These are phyloP conservation scores for Apiotrichum sp. DNA, from an alignment of 1,284 basidiomycete genomes.

Conservation along the genomic window DNA sequence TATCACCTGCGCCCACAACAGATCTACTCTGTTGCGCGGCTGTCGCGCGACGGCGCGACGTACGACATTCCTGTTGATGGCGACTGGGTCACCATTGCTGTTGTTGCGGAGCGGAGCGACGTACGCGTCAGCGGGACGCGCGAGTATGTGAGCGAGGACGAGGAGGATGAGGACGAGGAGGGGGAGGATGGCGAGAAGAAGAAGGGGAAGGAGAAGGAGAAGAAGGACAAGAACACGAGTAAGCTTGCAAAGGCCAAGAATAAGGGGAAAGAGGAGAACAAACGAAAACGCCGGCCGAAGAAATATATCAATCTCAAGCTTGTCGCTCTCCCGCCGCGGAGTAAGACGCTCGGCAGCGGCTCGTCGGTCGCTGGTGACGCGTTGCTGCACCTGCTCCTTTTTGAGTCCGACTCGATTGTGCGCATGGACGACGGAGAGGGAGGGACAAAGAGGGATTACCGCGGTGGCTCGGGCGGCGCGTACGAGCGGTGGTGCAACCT, in stretches of 20 bases:
- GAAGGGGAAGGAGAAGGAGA: conserved; percentile 8
- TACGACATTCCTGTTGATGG: conserved; percentile 86
- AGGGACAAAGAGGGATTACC: conserved; percentile 55
- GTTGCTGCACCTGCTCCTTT: conserved; percentile 71
- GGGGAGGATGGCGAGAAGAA: conserved; percentile 3
- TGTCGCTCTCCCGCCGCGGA: conserved; percentile 54
- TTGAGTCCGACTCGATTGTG: conserved; percentile 68
- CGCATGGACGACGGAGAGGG: conserved; percentile 49
- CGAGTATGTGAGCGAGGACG: conserved; percentile 15
- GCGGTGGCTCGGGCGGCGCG: conserved; percentile 83
- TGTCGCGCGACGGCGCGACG: conserved; percentile 67
- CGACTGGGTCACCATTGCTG: conserved; percentile 86
- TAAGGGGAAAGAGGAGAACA: conserved; percentile 11
- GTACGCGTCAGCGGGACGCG: conserved; percentile 43
- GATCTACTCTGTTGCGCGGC: conserved; percentile 76
- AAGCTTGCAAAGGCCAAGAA: background rate
- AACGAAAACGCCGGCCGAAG: conserved; percentile 24
- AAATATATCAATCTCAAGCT: conserved; percentile 85
- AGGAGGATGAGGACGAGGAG: conserved; percentile 21
- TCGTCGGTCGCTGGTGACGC: conserved; percentile 67
- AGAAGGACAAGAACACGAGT: conserved; percentile 10
- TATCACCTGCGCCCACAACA: conserved; percentile 80
- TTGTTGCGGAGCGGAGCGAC: conserved; percentile 79
- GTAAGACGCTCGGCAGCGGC: conserved; percentile 57
- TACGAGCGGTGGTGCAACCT: conserved; percentile 78